A percentile compares a stretch with the other conserved stretches of the same genome.
Conservation (phyloP, 148 eudicot genomes). For the Vaccinium corymbosum region DNA sequence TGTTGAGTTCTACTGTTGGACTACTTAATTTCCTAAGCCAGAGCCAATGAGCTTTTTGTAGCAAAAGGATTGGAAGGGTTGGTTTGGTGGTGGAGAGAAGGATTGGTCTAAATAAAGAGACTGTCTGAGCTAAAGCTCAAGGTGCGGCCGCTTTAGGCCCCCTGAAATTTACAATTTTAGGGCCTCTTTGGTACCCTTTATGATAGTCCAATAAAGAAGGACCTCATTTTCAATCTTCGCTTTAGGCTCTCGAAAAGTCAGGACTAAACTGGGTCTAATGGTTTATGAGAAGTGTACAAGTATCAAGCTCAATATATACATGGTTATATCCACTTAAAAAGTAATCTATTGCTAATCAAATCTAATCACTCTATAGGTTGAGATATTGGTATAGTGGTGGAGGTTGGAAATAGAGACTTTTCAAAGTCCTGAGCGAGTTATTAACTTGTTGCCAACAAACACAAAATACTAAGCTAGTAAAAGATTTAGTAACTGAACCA, state of each 20-base stretch:
- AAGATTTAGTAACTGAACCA: conserved; percentile 6
- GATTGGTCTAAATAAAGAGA: no score
- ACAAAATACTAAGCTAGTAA: not conserved
- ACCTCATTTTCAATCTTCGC: no score
- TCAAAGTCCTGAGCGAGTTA: not conserved
- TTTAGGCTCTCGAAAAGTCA: no score
- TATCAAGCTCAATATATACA: not conserved
- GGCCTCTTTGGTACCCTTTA: no score
- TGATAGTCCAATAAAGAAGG: no score
- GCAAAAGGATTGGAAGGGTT: not conserved
- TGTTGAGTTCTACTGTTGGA: no score
- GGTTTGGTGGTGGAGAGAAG: not conserved
- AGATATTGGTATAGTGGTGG: not conserved
- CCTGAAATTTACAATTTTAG: no score
- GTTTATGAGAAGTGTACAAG: no score
- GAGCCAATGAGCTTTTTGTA: not conserved
- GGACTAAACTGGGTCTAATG: no score
- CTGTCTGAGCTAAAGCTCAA: no score
- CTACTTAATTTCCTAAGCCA: not conserved
- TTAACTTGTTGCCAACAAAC: not conserved
- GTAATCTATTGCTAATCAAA: not conserved
- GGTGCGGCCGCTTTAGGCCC: no score
- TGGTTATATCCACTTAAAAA: no score
- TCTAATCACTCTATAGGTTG: not conserved
- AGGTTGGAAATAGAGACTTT: not conserved